Evolutionary conservation across 768 basidiomycete species (phyloP).

Genomic region (Psilocybe cubensis): DNA sequence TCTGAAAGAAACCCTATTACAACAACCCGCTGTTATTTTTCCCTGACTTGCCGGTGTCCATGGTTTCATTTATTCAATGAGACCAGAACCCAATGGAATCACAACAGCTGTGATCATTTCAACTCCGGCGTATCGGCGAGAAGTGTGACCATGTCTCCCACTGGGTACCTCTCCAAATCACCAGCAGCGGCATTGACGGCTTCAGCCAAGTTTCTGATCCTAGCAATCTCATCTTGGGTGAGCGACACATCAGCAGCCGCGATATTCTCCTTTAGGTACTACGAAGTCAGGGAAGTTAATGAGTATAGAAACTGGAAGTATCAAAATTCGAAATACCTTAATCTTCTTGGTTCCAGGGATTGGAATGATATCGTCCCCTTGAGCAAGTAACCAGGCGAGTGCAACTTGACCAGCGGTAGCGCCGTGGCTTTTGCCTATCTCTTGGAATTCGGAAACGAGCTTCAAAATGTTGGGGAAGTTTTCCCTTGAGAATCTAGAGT

Average conservation of each 20-base stretch:
- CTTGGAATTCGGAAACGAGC: conserved; percentile 41
- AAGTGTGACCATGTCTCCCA: conserved; percentile 19
- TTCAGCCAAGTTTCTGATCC: conserved; percentile 37
- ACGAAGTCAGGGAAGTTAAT: too few species aligned
- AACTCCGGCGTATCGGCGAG: conserved; percentile 34
- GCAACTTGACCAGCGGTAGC: conserved; percentile 50
- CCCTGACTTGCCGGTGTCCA: too few species aligned
- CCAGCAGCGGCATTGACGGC: conserved; percentile 29
- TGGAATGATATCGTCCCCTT: conserved; percentile 50
- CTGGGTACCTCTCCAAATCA: conserved; percentile 31
- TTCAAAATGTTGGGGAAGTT: conserved; percentile 52
- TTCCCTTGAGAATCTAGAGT: conserved; percentile 37
- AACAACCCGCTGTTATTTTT: too few species aligned
- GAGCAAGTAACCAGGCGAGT: conserved; percentile 53
- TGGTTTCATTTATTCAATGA: too few species aligned
- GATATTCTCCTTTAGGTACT: conserved; percentile 47
- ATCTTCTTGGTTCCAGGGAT: conserved; percentile 51
- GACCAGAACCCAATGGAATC: too few species aligned
- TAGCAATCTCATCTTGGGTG: conserved; percentile 34
- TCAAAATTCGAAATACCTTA: conserved; percentile 17
- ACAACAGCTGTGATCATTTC: background rate
- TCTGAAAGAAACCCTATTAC: too few species aligned
- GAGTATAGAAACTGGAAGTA: too few species aligned
- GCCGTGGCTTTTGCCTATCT: conserved; percentile 41
- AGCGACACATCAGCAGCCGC: conserved; percentile 35